Evolutionary conservation across 768 basidiomycete genomes (phyloP), one percentile per base, ranked within the genome.

Genomic region (Rubroboletus pulcherrimus): DNA sequence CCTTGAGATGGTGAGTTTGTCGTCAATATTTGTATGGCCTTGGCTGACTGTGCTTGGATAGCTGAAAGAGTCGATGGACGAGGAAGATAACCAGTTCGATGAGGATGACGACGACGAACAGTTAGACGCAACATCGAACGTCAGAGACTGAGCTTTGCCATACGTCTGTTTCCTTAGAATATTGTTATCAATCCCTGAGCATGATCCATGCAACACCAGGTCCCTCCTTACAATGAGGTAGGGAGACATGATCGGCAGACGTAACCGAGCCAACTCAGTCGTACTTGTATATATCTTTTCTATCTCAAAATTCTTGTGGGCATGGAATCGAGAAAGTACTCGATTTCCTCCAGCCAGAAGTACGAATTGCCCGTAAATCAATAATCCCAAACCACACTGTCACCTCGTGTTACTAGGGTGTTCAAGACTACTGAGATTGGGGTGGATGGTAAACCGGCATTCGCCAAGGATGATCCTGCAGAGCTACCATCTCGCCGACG

Each of bases 21-120:
- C 47, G 5, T 24, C 29, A 17, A 35, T 17, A 26, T 2, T 49
- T 9, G n/a, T 21, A 4, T 21, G 21, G 12, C 37, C 29, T n/a
- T n/a, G 17, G 46, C 39, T 49, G 35, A 49, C 30, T 26, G 12
- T 40, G 3, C 14, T 15, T 12, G 44, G 9, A 6, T 8, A 66
- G 90, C 74, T 93, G 55, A 93, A 87, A 67, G 88, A 92, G 66
- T 81, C 89, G 7, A 92, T 91, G 89, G 87, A 89, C 47, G 83
- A 76, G 7, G 86, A 84, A 46, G 80, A 83, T 12, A 78, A 82
- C 14, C 80, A 80, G 14, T 78, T 82, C 17, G 77, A 77, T 17
- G 80, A 84, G 10, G 80, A 83, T 11, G 74, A 76, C 15, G 81
- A 81, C 4, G 71, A 75, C 19, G 74, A 72, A 33, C 56, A 60